These are phyloP conservation scores for Globisporangium parvum DNA, from an alignment of 352 stramenopile species.

Conservation along the genomic window DNA sequence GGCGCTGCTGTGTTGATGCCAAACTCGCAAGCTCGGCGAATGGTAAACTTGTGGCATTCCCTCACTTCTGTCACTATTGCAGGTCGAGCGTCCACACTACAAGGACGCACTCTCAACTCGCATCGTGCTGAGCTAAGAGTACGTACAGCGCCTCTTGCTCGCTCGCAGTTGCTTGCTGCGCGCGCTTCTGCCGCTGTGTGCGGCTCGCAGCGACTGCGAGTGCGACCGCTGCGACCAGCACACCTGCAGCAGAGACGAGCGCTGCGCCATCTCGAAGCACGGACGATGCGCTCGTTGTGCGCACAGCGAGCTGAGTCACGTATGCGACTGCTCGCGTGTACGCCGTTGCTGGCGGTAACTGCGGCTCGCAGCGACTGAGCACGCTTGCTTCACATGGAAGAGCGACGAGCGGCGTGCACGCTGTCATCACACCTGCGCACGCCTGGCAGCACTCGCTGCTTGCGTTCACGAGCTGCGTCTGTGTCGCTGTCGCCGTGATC, in stretches of 20 bases:
- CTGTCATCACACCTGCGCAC: neutral
- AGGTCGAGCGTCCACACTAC: neutral
- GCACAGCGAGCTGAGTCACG: neutral
- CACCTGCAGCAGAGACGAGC: neutral
- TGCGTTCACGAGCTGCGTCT: constrained; percentile 2
- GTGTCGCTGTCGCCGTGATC: neutral
- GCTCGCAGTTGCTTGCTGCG: neutral
- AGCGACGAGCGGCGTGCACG: constrained; percentile 1
- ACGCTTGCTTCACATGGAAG: neutral
- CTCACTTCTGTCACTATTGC: neutral
- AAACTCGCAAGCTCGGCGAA: too few species aligned
- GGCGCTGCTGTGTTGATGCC: too few species aligned
- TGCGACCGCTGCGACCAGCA: neutral
- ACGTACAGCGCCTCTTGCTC: neutral
- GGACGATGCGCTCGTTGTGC: neutral
- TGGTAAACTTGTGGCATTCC: too few species aligned
- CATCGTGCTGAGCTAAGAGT: neutral
- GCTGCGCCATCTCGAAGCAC: neutral
- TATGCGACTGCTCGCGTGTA: neutral
- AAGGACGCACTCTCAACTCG: neutral
- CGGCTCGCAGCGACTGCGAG: neutral
- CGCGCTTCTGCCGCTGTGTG: neutral
- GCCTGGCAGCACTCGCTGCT: constrained; percentile 9
- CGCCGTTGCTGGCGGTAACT: neutral
- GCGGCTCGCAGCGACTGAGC: constrained; percentile 9